Conservation (phyloP, 495 filamentous ascomycete genomes). For the Rhypophila decipiens region DNA sequence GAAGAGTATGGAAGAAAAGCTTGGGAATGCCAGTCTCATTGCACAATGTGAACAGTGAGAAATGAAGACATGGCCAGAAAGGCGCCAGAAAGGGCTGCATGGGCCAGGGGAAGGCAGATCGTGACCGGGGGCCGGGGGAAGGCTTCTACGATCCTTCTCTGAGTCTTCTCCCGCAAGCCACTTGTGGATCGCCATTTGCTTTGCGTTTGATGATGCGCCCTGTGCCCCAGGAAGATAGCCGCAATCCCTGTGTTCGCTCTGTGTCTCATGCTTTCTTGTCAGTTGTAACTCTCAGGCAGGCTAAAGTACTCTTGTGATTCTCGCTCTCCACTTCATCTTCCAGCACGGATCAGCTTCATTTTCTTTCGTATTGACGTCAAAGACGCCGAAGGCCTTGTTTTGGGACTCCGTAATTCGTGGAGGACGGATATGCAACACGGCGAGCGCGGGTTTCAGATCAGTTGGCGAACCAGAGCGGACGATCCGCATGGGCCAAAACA, state of each 20-base stretch:
- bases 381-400: too few relatives aligned
- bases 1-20: neutral
- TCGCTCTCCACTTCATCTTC: neutral
- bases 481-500: too few relatives aligned
- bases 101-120: neutral
- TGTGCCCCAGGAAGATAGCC: too few relatives aligned
- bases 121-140: neutral
- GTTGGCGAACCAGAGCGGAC: neutral
- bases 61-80: neutral
- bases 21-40: neutral
- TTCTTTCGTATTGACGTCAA: neutral
- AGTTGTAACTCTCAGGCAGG: neutral
- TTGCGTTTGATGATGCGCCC: slow-evolving; percentile 1
- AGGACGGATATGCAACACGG: too few relatives aligned
- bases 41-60: neutral
- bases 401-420: too few relatives aligned
- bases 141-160: slow-evolving; percentile 14
- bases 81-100: neutral
- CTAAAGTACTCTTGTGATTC: neutral
- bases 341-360: neutral
- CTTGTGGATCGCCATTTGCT: neutral
- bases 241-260: too few relatives aligned
- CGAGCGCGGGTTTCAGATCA: neutral
- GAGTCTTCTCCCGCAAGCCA: slow-evolving; percentile 13
- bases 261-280: neutral